Evolutionary conservation across 257 asterid genomes (phyloP).

Genomic region (Solanum lignicaule): DNA sequence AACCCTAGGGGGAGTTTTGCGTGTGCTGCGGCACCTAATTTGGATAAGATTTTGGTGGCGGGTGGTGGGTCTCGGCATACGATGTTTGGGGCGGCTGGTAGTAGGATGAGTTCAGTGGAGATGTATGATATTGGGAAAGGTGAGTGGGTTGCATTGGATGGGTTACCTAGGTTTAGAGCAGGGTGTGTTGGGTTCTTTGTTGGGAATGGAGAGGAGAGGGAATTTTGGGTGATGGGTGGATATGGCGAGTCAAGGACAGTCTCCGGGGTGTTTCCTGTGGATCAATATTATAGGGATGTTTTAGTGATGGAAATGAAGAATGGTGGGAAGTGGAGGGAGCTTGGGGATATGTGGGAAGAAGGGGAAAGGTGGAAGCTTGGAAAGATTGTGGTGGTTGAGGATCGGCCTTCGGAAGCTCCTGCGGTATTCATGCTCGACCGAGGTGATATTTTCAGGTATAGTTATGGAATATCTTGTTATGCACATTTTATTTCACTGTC

Average conservation of each 20-base stretch:
- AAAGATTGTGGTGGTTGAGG: slow-evolving; percentile 62
- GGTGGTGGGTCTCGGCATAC: slow-evolving; percentile 92
- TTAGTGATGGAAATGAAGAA: slow-evolving; percentile 74
- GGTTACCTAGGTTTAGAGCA: slow-evolving; percentile 87
- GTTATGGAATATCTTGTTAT: background rate
- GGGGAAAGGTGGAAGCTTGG: slow-evolving; percentile 78
- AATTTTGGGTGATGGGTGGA: slow-evolving; percentile 99
- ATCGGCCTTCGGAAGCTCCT: slow-evolving; percentile 24
- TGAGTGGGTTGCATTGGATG: slow-evolving; percentile 83
- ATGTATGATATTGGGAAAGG: slow-evolving; percentile 75
- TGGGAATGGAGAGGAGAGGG: slow-evolving; percentile 37
- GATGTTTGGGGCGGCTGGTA: slow-evolving; percentile 87
- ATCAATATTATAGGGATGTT: slow-evolving; percentile 74
- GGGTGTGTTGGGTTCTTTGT: slow-evolving; percentile 81
- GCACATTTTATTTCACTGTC: background rate
- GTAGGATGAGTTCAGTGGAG: slow-evolving; percentile 89
- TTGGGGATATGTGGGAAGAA: slow-evolving; percentile 96
- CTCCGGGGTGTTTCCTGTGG: slow-evolving; percentile 81
- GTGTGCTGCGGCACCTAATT: slow-evolving; percentile 47
- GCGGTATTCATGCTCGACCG: slow-evolving; percentile 72
- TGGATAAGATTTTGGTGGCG: slow-evolving; percentile 72
- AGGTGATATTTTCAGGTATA: slow-evolving; percentile 65
- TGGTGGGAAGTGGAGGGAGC: slow-evolving; percentile 75
- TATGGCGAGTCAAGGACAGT: slow-evolving; percentile 81
- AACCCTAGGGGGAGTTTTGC: slow-evolving; percentile 91